Evolutionary conservation across 208 protist genomes (phyloP), one percentile per base, ranked within the genome.

Genomic region (Trypanosoma lewisi): DNA sequence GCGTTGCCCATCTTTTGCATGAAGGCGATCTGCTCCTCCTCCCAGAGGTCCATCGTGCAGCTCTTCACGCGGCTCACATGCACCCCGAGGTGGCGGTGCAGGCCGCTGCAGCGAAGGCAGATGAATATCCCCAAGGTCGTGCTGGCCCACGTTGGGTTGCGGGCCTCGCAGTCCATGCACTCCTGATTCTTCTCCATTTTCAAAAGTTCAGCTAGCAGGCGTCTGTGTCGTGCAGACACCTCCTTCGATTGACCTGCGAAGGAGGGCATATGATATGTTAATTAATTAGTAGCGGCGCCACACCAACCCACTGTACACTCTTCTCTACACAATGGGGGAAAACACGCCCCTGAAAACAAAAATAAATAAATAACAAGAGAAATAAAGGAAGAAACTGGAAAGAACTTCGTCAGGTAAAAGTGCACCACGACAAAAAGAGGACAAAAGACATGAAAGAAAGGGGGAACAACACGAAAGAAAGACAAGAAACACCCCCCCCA

Each of bases 51-150:
- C 87, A 93, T 93, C 17, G 84, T 95, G 53, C 83, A 82, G 55
- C 85, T 94, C 30, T 83, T 80, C 34, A 97, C 87, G 54, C 89
- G 84, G 59, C 80, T 94, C 44, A 97, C 77, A 64, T 97, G 88
- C 37, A 94, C 89, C 9, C 94, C 94, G 0, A 97, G 78, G 59
- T 89, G 89, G 14, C 94, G 80, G 64, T 97, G 94, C 17, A 97
- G 75, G n/a, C 91, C 91, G 48, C 89, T 80, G 66, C 94, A 97
- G 1, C 89, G 80, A 33, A 94, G 82, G 54, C 90, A 96, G 21
- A 94, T 71, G 61, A 96, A 96, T n/a, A 94, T 82, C 48, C 91
- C 91, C 4, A 94, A 44, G 50, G 85, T 94, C 0, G 77, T 77
- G 42, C 78, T 89, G 1, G 85, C 82, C 91, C 88, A 96, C 31